Percentiles rank a stretch among this genome's conserved stretches.
phyloP scores from a whole-genome alignment of 441 rosid genomes.

The Erodium trifolium region DNA sequence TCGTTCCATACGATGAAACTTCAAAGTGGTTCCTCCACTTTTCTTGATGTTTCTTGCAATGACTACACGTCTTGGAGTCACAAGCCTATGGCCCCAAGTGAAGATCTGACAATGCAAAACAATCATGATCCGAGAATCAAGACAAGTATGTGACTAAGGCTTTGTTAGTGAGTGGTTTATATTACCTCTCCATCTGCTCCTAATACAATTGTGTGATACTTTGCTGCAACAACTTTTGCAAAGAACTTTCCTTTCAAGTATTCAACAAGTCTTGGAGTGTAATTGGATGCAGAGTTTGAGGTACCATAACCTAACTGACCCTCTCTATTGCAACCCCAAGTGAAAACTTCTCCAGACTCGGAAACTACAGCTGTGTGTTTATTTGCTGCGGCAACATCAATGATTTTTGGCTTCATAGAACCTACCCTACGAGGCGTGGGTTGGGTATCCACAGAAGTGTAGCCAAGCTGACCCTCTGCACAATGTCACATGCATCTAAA shows the following conservation, averaged over 20 bases:
- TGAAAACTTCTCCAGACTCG: conserved; percentile 86
- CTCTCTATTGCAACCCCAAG: conserved; percentile 97
- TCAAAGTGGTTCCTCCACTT: conserved; percentile 52
- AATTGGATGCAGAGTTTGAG: conserved; percentile 94
- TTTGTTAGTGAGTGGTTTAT: neutral
- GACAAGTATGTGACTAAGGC: neutral
- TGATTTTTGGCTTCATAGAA: conserved; percentile 58
- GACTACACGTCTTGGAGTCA: conserved; percentile 78
- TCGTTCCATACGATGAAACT: conserved; percentile 63
- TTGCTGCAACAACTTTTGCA: conserved; percentile 62
- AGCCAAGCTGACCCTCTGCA: conserved; percentile 99
- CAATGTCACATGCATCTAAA: conserved; percentile 5
- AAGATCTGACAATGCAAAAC: conserved; percentile 39
- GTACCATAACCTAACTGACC: conserved; percentile 99
- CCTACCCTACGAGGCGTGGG: conserved; percentile 95
- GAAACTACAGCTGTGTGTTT: conserved; percentile 94
- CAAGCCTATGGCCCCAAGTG: conserved; percentile 98
- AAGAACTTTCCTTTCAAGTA: conserved; percentile 76
- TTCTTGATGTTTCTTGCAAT: conserved; percentile 71
- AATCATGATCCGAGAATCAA: neutral
- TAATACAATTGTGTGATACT: conserved; percentile 80
- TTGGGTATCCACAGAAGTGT: conserved; percentile 88
- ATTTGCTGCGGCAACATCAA: conserved; percentile 95
- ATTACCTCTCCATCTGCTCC: conserved; percentile 89
- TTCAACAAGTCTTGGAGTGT: conserved; percentile 85